Evolutionary conservation across 805 yeast genomes (phyloP).

Genomic region (Monosporozyma yasuniensis): DNA sequence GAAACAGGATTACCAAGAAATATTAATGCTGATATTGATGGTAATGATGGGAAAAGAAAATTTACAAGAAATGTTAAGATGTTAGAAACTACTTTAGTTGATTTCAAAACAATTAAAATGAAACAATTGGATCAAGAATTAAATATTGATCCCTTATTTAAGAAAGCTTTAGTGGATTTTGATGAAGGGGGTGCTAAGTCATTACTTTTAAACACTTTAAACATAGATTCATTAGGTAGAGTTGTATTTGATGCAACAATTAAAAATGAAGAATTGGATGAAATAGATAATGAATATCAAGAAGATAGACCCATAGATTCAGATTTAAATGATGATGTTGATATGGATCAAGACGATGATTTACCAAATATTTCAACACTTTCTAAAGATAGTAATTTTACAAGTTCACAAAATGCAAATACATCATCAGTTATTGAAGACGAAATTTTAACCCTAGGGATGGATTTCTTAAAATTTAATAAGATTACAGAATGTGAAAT

Average conservation of each 20-base stretch:
- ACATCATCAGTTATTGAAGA: constrained; percentile 16
- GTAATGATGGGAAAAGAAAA: constrained; percentile 17
- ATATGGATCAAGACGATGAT: constrained; percentile 9
- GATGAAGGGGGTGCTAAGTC: constrained; percentile 81
- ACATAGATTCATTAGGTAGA: constrained; percentile 43
- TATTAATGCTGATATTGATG: constrained; percentile 20
- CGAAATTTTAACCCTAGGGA: constrained; percentile 29
- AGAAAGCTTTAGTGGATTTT: constrained; percentile 64
- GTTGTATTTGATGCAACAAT: constrained; percentile 57
- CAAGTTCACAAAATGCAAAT: background rate
- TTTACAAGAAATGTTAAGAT: constrained; percentile 19
- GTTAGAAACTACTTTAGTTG: constrained; percentile 39
- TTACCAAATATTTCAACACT: background rate
- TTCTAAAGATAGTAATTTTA: background rate
- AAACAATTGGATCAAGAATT: constrained; percentile 56
- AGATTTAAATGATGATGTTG: constrained; percentile 13
- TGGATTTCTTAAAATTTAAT: constrained; percentile 26
- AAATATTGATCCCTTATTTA: constrained; percentile 65
- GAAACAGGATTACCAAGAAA: constrained; percentile 28
- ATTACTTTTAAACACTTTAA: constrained; percentile 51
- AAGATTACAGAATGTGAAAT: constrained; percentile 33
- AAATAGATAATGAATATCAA: background rate
- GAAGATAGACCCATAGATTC: background rate
- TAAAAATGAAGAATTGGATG: constrained; percentile 17
- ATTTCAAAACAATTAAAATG: constrained; percentile 42